phyloP scores from a whole-genome alignment of 441 rosid species.

The Lepidium campestre region DNA sequence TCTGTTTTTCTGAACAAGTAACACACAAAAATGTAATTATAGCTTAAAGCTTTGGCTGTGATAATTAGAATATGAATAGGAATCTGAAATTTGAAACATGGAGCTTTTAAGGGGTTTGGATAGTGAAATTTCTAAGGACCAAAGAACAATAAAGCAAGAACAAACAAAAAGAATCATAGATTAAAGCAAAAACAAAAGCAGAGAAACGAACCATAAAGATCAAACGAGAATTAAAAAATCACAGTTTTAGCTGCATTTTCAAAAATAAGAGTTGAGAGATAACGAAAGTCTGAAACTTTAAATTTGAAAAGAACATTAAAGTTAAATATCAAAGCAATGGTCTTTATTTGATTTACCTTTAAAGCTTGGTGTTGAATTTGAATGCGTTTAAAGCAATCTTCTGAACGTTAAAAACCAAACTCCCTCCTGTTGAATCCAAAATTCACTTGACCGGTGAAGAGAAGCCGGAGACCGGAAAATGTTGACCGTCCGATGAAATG shows the following conservation, averaged over 20 bases:
- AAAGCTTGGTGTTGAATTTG: slow-evolving; percentile 18
- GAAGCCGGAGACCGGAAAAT: neutral
- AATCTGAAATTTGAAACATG: slow-evolving; percentile 20
- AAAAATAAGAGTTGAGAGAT: neutral
- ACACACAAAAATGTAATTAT: neutral
- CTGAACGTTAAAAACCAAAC: neutral
- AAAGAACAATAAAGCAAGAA: slow-evolving; percentile 27
- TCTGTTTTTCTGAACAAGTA: slow-evolving; percentile 12
- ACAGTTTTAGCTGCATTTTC: neutral
- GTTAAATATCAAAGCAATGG: slow-evolving; percentile 26
- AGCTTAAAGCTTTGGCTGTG: neutral
- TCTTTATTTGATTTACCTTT: slow-evolving; percentile 23
- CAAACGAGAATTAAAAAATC: neutral
- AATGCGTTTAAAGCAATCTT: slow-evolving; percentile 17
- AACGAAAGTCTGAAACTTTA: slow-evolving; percentile 19
- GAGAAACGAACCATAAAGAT: neutral
- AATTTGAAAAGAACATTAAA: slow-evolving; percentile 25
- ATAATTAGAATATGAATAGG: slow-evolving; percentile 7
- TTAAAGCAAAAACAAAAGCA: slow-evolving; percentile 33
- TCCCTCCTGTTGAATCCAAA: slow-evolving; percentile 13
- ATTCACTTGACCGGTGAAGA: neutral
- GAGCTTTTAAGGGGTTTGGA: slow-evolving; percentile 4
- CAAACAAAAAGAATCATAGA: slow-evolving; percentile 5
- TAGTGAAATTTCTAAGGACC: slow-evolving; percentile 16
- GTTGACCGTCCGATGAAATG: slow-evolving; percentile 14